Conservation (phyloP, 768 basidiomycete species). For the Rhodosporidiobolus sp. region DNA sequence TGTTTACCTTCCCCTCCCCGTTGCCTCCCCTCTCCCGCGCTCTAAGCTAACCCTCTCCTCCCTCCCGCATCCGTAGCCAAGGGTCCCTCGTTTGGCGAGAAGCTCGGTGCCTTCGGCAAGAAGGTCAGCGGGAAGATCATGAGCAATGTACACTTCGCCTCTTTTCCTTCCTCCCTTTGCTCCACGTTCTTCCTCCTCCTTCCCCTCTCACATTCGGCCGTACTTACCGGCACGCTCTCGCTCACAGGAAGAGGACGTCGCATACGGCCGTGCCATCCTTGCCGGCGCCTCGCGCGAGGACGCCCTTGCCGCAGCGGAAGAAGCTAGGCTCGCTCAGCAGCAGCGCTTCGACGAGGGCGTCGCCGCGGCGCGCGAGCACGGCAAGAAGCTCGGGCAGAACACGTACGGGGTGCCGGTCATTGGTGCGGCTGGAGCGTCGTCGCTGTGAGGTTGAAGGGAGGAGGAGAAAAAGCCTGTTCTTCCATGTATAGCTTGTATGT, state of each 20-base stretch:
- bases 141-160: background rate
- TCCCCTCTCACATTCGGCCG: too few species aligned
- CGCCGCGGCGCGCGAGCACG: background rate
- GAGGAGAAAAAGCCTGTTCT: too few species aligned
- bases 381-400: background rate
- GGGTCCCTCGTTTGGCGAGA: background rate
- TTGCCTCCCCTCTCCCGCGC: background rate
- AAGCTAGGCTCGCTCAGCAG: background rate
- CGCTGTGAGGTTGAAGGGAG: too few species aligned
- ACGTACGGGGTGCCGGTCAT: too few species aligned
- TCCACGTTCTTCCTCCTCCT: background rate
- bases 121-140: background rate
- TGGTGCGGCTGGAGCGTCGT: too few species aligned
- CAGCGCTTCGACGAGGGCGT: background rate
- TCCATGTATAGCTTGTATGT: too few species aligned
- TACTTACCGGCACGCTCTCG: background rate
- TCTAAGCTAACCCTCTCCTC: background rate
- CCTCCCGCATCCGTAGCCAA: background rate
- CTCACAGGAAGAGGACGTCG: constrained; percentile 3
- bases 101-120: background rate
- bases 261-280: background rate
- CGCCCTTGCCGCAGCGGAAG: background rate
- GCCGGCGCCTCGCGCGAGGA: background rate
- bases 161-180: too few species aligned
- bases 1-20: background rate